These are phyloP conservation scores for Hsuehochloa calcarea DNA, from an alignment of 176 grass and related monocot species.

Conservation along the genomic window DNA sequence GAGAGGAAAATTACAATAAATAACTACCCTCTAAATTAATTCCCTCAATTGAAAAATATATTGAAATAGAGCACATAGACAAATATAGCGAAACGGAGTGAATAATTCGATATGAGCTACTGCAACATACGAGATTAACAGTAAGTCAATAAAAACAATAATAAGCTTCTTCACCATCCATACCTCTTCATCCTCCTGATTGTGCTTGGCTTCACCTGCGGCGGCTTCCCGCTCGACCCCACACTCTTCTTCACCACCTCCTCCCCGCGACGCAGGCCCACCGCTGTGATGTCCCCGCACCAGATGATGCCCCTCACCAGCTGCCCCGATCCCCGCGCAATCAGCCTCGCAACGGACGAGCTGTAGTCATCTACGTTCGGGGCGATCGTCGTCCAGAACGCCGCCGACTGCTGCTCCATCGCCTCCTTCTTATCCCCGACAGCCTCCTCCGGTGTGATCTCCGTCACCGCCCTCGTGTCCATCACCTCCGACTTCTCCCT, in stretches of 20 bases:
- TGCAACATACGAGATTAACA: neutral
- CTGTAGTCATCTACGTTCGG: conserved; percentile 97
- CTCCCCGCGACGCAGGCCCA: conserved; percentile 63
- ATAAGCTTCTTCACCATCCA: neutral
- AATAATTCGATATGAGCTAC: neutral
- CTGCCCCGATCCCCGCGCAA: conserved; percentile 70
- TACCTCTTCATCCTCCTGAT: conserved; percentile 96
- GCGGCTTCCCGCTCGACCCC: conserved; percentile 40
- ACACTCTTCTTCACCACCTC: conserved; percentile 55
- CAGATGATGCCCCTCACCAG: conserved; percentile 85
- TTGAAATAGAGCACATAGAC: too few species aligned
- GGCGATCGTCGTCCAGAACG: conserved; percentile 90
- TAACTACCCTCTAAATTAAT: too few species aligned
- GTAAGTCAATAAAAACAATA: neutral
- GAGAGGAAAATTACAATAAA: too few species aligned
- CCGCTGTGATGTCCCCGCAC: conserved; percentile 81
- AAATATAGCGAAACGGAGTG: too few species aligned
- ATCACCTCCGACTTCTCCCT: conserved; percentile 53
- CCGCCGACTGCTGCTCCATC: conserved; percentile 71
- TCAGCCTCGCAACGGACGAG: conserved; percentile 58
- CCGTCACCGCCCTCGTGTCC: conserved; percentile 51
- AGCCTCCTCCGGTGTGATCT: conserved; percentile 74
- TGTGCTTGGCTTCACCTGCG: conserved; percentile 65
- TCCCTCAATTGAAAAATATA: too few species aligned
- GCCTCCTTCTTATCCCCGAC: conserved; percentile 72